These are phyloP conservation scores for Acacia confusa DNA, from an alignment of 306 rosid species.

Conservation along the genomic window DNA sequence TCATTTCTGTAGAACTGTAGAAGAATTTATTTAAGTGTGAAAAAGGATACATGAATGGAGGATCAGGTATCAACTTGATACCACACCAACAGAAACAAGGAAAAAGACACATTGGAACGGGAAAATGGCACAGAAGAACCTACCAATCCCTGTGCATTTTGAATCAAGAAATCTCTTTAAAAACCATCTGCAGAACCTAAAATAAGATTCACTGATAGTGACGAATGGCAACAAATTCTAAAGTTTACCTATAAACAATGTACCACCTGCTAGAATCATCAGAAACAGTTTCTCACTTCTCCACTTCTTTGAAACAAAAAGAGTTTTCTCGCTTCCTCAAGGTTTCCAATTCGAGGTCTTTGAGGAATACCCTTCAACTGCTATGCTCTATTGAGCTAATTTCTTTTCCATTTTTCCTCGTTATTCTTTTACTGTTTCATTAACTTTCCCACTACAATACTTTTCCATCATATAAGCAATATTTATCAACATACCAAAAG, in stretches of 20 bases:
- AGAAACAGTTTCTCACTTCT: background rate
- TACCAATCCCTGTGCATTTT: background rate
- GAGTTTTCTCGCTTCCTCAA: background rate
- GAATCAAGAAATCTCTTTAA: background rate
- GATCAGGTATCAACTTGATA: background rate
- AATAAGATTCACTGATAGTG: background rate
- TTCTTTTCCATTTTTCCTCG: background rate
- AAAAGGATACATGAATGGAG: background rate
- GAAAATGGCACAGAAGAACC: background rate
- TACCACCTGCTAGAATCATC: background rate
- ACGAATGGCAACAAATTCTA: background rate
- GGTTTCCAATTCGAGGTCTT: background rate
- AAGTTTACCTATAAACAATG: background rate
- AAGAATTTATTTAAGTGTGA: background rate
- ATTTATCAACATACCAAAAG: background rate
- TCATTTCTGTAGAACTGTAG: background rate
- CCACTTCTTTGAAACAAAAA: background rate
- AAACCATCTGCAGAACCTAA: background rate
- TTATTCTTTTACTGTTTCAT: background rate
- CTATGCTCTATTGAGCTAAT: background rate
- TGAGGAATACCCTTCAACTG: background rate
- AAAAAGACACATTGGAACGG: background rate
- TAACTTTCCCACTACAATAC: background rate
- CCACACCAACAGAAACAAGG: background rate
- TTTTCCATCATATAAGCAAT: background rate